Conservation (phyloP, 2,329 filamentous ascomycete genomes). For the Fusarium caatingaense region DNA sequence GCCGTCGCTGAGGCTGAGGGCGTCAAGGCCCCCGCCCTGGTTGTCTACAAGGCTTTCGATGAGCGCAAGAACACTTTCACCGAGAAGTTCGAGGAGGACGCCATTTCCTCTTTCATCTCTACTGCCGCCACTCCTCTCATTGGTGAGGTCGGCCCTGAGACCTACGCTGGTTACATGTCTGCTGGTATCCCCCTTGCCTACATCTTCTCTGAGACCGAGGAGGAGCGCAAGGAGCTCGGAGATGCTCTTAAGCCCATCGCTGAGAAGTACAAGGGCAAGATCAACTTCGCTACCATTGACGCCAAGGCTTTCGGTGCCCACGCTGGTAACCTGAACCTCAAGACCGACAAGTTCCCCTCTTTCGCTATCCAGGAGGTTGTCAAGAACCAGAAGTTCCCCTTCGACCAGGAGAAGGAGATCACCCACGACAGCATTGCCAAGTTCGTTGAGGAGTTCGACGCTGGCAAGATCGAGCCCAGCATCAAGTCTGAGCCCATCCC, state of each 20-base stretch:
- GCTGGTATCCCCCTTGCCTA: slow-evolving; percentile 93
- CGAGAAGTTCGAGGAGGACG: slow-evolving; percentile 81
- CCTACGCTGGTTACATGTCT: slow-evolving; percentile 94
- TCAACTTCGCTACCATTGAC: slow-evolving; percentile 99
- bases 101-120: slow-evolving; percentile 86
- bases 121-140: slow-evolving; percentile 87
- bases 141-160: slow-evolving; percentile 96
- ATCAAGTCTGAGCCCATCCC: slow-evolving; percentile 99
- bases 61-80: slow-evolving; percentile 91
- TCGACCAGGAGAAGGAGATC: slow-evolving; percentile 84
- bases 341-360: slow-evolving; percentile 92
- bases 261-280: slow-evolving; percentile 89
- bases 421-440: slow-evolving; percentile 75
- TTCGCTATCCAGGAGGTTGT: slow-evolving; percentile 96
- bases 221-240: slow-evolving; percentile 86
- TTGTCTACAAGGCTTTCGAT: slow-evolving; percentile 98
- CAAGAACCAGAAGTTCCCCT: slow-evolving; percentile 98
- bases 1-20: slow-evolving; percentile 89
- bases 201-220: slow-evolving; percentile 92
- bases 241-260: slow-evolving; percentile 86
- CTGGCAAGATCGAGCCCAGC: slow-evolving; percentile 91
- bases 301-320: slow-evolving; percentile 94
- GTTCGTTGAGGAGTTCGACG: slow-evolving; percentile 87
- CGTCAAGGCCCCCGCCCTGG: slow-evolving; percentile 85
- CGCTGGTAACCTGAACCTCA: slow-evolving; percentile 96